A percentile compares a stretch with the other conserved stretches of the same genome.
phyloP scores from a whole-genome alignment of 129 eudicot genomes.

The Saussurea involucrata region DNA sequence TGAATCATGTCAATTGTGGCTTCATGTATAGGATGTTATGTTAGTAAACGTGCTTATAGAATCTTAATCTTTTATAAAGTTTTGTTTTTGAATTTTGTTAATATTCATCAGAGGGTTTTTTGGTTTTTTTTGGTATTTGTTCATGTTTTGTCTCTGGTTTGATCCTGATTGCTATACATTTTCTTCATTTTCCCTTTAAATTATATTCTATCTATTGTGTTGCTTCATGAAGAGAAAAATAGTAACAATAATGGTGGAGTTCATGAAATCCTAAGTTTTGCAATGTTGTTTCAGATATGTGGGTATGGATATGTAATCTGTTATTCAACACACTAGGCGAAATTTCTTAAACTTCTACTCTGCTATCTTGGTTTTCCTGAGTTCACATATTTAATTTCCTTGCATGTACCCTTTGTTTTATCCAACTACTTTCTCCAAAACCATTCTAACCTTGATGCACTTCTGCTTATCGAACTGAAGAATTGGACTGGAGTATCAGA shows the following conservation, averaged over 20 bases:
- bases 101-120: neutral
- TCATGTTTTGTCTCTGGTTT: neutral
- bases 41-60: neutral
- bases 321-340: too few relatives aligned
- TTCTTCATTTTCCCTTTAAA: too few relatives aligned
- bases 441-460: neutral
- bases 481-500: constrained; percentile 20
- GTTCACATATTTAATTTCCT: too few relatives aligned
- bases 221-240: too few relatives aligned
- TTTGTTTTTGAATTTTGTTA: neutral
- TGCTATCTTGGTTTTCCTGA: too few relatives aligned
- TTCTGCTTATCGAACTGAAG: constrained; percentile 1
- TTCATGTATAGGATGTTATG: neutral
- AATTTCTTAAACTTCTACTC: too few relatives aligned
- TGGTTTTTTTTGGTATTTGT: neutral
- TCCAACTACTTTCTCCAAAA: neutral
- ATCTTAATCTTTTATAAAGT: neutral
- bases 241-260: too few relatives aligned
- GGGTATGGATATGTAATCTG: too few relatives aligned
- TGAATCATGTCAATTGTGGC: neutral
- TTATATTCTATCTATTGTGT: too few relatives aligned
- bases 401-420: neutral
- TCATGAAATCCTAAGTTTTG: too few relatives aligned
- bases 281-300: too few relatives aligned
- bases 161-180: too few relatives aligned